phyloP scores from a whole-genome alignment of 345 rosid genomes.

The Dovyalis caffra region DNA sequence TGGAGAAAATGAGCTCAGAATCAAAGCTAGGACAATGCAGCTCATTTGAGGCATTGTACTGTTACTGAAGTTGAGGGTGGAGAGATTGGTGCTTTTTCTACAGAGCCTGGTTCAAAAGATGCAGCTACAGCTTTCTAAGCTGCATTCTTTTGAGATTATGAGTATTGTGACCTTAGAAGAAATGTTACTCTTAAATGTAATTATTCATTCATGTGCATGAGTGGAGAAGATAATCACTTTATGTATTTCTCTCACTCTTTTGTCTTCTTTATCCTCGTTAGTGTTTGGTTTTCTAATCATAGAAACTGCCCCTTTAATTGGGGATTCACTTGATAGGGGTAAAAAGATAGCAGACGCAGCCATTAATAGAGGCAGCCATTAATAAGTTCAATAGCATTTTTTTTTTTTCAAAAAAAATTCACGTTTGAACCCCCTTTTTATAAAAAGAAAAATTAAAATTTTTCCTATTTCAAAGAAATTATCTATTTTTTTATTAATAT shows the following conservation, averaged over 20 bases:
- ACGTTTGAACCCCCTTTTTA: too few relatives aligned
- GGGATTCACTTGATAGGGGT: neutral
- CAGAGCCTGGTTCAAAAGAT: neutral
- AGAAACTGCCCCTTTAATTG: slow-evolving; percentile 4
- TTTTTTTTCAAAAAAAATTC: too few relatives aligned
- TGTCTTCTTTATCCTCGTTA: neutral
- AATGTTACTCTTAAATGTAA: neutral
- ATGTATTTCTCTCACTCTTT: neutral
- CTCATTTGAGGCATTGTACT: slow-evolving; percentile 11
- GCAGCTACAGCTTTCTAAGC: neutral
- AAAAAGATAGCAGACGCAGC: neutral
- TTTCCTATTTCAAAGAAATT: too few relatives aligned
- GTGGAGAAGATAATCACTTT: neutral
- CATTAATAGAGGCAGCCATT: too few relatives aligned
- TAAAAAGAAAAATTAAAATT: too few relatives aligned
- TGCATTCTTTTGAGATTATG: too few relatives aligned
- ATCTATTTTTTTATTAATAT: too few relatives aligned
- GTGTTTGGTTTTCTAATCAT: slow-evolving; percentile 8
- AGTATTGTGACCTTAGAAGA: neutral
- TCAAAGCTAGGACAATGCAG: slow-evolving; percentile 26
- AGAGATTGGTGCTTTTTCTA: neutral
- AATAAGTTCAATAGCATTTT: too few relatives aligned
- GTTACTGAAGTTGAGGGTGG: neutral
- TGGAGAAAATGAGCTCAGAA: slow-evolving; percentile 40
- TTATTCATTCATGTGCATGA: neutral